phyloP scores from a whole-genome alignment of 1,284 basidiomycete genomes.

The Marasmius sp. region DNA sequence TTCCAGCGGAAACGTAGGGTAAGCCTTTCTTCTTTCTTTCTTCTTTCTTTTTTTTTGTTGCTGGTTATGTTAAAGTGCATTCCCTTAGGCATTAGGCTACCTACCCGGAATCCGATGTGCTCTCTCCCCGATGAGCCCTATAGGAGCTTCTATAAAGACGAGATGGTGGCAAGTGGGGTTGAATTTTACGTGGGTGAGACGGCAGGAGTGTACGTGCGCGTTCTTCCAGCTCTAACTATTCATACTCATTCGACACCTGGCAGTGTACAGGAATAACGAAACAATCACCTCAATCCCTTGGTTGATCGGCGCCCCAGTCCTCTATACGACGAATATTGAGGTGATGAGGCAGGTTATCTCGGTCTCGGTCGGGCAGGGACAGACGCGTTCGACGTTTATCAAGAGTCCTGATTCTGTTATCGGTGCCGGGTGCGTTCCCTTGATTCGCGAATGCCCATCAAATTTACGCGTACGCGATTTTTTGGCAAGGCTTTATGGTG shows the following conservation, averaged over 20 bases:
- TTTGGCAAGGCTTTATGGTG: not conserved
- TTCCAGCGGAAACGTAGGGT: not conserved
- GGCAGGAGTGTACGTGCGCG: not conserved
- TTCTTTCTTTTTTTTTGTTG: not conserved
- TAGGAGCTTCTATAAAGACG: not conserved
- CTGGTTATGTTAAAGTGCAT: not conserved
- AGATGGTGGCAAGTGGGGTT: not conserved
- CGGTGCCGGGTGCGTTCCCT: conserved; percentile 1
- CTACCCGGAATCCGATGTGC: not conserved
- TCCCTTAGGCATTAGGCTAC: not conserved
- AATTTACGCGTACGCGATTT: no score
- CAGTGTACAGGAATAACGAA: conserved; percentile 7
- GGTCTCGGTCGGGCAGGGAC: not conserved
- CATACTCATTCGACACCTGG: not conserved
- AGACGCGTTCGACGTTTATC: conserved; percentile 4
- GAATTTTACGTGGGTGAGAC: not conserved
- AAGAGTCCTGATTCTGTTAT: conserved; percentile 2
- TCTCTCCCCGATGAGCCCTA: not conserved
- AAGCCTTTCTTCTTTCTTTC: not conserved
- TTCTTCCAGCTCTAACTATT: not conserved
- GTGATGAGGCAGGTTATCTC: not conserved
- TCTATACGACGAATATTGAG: not conserved
- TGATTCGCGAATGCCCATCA: no score
- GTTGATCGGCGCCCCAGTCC: not conserved
- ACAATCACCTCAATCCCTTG: not conserved